A percentile compares a stretch with the other conserved stretches of the same genome.
Evolutionary conservation across 345 rosid genomes (phyloP).

Genomic region (Euphorbia pulcherrima): DNA sequence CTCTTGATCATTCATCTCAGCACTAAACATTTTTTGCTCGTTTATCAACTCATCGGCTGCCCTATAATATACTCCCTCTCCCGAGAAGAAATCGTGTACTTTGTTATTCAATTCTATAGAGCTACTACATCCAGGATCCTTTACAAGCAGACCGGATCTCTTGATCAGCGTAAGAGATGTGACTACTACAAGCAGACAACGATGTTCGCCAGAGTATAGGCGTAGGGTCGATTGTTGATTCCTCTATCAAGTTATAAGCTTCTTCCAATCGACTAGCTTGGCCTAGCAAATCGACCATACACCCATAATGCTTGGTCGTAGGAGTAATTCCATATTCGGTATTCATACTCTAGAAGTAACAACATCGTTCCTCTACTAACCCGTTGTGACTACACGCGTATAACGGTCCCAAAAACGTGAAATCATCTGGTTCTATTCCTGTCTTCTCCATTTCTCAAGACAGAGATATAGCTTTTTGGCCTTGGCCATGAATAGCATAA

Average conservation of each 20-base stretch:
- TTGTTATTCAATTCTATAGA: slow-evolving; percentile 21
- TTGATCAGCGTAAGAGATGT: slow-evolving; percentile 37
- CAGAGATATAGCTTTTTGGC: slow-evolving; percentile 30
- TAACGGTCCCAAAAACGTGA: slow-evolving; percentile 36
- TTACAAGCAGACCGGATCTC: slow-evolving; percentile 35
- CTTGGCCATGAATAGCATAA: slow-evolving; percentile 42
- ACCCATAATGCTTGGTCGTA: slow-evolving; percentile 46
- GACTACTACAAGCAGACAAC: slow-evolving; percentile 32
- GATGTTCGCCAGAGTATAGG: slow-evolving; percentile 37
- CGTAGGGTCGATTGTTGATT: slow-evolving; percentile 38
- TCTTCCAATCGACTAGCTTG: slow-evolving; percentile 36
- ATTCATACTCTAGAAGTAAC: slow-evolving; percentile 35
- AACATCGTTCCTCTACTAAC: slow-evolving; percentile 33
- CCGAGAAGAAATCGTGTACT: slow-evolving; percentile 31
- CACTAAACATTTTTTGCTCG: slow-evolving; percentile 23
- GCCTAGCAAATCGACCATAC: slow-evolving; percentile 52
- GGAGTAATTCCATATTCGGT: slow-evolving; percentile 28
- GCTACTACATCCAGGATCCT: slow-evolving; percentile 28
- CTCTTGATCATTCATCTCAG: slow-evolving; percentile 19
- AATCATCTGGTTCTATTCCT: slow-evolving; percentile 35
- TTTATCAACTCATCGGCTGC: slow-evolving; percentile 21
- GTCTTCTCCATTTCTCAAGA: slow-evolving; percentile 34
- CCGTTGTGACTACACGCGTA: slow-evolving; percentile 45
- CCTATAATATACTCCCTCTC: slow-evolving; percentile 20
- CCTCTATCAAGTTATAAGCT: slow-evolving; percentile 33